Percentiles rank a stretch among this genome's conserved stretches.
Conservation (phyloP, 805 yeast genomes). For the Hanseniaspora mollemarum region DNA sequence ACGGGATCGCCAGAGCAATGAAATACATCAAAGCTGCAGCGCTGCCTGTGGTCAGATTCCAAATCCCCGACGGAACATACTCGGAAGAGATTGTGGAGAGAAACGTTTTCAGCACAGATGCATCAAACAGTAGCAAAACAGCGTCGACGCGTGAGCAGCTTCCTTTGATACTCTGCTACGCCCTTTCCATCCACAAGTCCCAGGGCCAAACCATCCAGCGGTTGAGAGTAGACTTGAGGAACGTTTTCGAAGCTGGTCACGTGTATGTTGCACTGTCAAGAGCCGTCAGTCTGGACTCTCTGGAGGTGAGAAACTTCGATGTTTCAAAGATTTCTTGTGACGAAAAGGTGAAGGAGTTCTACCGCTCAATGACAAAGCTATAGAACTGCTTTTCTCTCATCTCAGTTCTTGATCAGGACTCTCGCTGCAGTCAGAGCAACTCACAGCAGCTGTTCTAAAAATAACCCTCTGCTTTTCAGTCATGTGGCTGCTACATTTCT, state of each 20-base stretch:
- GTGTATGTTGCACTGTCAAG: conserved; percentile 74
- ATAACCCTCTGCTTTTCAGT: too few species aligned
- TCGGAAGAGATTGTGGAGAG: conserved; percentile 30
- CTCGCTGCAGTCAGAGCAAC: too few species aligned
- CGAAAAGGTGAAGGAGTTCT: conserved; percentile 50
- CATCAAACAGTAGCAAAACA: neutral
- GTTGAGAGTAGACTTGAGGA: conserved; percentile 55
- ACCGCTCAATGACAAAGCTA: conserved; percentile 33
- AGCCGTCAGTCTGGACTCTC: conserved; percentile 54
- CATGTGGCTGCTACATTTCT: too few species aligned
- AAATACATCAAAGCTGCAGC: conserved; percentile 3
- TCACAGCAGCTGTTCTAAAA: too few species aligned
- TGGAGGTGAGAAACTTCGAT: conserved; percentile 57
- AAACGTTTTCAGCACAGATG: conserved; percentile 33
- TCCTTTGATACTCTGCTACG: conserved; percentile 70
- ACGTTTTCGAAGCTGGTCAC: conserved; percentile 69
- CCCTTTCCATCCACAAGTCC: conserved; percentile 70
- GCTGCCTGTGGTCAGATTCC: conserved; percentile 31
- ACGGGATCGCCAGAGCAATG: conserved; percentile 6
- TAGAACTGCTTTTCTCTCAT: too few species aligned
- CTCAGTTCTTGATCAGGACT: too few species aligned
- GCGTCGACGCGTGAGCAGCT: conserved; percentile 40
- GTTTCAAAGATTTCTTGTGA: conserved; percentile 48
- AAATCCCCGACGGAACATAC: conserved; percentile 23
- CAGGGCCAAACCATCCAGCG: conserved; percentile 74